phyloP scores from a whole-genome alignment of 495 filamentous ascomycete species.

The Collariella sp. region DNA sequence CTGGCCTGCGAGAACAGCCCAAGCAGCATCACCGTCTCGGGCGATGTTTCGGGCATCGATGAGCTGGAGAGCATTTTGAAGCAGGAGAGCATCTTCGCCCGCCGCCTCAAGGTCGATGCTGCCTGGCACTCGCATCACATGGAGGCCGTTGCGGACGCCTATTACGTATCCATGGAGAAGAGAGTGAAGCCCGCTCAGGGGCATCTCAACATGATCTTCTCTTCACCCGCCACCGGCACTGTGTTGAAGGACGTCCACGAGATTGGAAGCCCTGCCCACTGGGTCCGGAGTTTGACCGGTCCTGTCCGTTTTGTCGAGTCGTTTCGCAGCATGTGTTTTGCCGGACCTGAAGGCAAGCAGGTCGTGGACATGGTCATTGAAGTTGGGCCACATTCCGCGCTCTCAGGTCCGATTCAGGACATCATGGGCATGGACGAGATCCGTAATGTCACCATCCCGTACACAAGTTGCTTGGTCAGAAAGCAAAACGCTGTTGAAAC shows the following conservation, averaged over 20 bases:
- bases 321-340: conserved; percentile 26
- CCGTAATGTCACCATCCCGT: conserved; percentile 17
- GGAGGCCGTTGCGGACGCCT: conserved; percentile 30
- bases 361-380: conserved; percentile 30
- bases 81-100: conserved; percentile 25
- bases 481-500: conserved; percentile 28
- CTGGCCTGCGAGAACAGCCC: conserved; percentile 45
- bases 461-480: conserved; percentile 23
- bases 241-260: conserved; percentile 15
- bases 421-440: conserved; percentile 31
- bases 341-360: neutral
- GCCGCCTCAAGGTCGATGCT: conserved; percentile 30
- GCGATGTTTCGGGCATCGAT: conserved; percentile 30
- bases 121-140: conserved; percentile 44
- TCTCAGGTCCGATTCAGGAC: conserved; percentile 47
- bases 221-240: conserved; percentile 18
- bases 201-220: conserved; percentile 18
- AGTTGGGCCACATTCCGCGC: conserved; percentile 33
- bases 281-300: conserved; percentile 37
- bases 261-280: conserved; percentile 30
- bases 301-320: conserved; percentile 40
- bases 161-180: conserved; percentile 23
- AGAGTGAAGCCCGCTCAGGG: conserved; percentile 16
- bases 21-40: conserved; percentile 39
- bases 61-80: conserved; percentile 23